These are phyloP conservation scores for Pythium aphanidermatum DNA, from an alignment of 352 stramenopile genomes.

Conservation along the genomic window DNA sequence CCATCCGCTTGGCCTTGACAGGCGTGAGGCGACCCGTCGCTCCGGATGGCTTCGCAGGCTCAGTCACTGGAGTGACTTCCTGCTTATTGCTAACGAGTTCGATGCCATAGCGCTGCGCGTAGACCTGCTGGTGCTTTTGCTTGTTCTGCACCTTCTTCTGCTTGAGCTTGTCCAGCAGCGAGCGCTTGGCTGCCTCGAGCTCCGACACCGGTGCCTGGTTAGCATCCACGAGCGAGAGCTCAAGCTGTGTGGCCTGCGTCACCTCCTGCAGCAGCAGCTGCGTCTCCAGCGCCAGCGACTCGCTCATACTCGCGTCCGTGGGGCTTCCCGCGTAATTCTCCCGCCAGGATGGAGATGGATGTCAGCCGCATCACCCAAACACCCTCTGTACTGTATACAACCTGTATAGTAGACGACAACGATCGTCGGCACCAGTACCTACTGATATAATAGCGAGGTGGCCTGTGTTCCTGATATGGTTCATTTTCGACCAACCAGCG, in stretches of 20 bases:
- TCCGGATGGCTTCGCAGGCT: neutral
- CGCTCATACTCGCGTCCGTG: constrained; percentile 26
- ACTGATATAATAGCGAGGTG: too few relatives aligned
- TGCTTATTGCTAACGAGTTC: neutral
- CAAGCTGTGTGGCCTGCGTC: constrained; percentile 42
- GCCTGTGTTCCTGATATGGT: too few relatives aligned
- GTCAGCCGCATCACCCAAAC: constrained; percentile 16
- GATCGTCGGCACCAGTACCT: too few relatives aligned
- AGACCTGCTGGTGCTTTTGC: constrained; percentile 41
- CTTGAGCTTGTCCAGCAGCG: constrained; percentile 59
- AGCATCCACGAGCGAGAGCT: constrained; percentile 20
- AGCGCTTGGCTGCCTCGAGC: constrained; percentile 44
- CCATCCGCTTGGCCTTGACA: constrained; percentile 27
- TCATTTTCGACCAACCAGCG: too few relatives aligned
- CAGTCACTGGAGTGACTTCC: neutral
- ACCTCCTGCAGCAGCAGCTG: constrained; percentile 75
- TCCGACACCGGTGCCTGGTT: constrained; percentile 28
- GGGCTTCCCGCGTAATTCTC: neutral
- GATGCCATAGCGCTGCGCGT: constrained; percentile 39
- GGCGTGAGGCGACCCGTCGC: constrained; percentile 21
- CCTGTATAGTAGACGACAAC: too few relatives aligned
- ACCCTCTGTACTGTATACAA: too few relatives aligned
- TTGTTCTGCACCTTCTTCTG: constrained; percentile 59
- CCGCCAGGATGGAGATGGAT: neutral
- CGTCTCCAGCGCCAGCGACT: constrained; percentile 68